Conservation (phyloP, 495 filamentous ascomycete species). For the Massariosphaeria phaeospora region DNA sequence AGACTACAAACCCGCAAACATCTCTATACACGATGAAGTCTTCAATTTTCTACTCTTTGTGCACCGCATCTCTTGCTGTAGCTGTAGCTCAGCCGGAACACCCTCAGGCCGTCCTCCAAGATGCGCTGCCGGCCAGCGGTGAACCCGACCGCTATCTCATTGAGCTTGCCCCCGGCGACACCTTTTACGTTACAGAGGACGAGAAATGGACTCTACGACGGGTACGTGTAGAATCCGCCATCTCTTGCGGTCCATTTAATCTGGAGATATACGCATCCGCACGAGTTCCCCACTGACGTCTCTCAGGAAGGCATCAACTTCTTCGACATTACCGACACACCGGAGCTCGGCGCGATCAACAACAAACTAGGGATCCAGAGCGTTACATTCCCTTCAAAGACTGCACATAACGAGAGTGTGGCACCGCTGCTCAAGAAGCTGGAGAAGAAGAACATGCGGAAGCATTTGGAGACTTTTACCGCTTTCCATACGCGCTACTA, state of each 20-base stretch:
- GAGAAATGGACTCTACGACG: slow-evolving; percentile 88
- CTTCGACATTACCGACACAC: slow-evolving; percentile 84
- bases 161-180: slow-evolving; percentile 81
- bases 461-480: slow-evolving; percentile 61
- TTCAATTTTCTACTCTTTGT: slow-evolving; percentile 21
- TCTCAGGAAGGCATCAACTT: slow-evolving; percentile 75
- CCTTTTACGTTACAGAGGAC: slow-evolving; percentile 82
- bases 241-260: neutral
- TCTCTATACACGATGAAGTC: slow-evolving; percentile 24
- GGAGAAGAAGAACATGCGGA: slow-evolving; percentile 69
- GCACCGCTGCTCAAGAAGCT: slow-evolving; percentile 61
- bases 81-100: slow-evolving; percentile 21
- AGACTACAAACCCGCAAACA: neutral
- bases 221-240: slow-evolving; percentile 48
- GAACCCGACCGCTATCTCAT: slow-evolving; percentile 62
- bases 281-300: slow-evolving; percentile 17
- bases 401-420: slow-evolving; percentile 61
- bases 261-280: neutral
- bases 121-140: slow-evolving; percentile 8
- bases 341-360: slow-evolving; percentile 50
- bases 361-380: slow-evolving; percentile 37
- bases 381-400: slow-evolving; percentile 62
- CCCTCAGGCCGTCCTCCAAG: slow-evolving; percentile 21
- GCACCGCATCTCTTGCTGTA: slow-evolving; percentile 16
- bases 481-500: slow-evolving; percentile 86